These are phyloP conservation scores for Monilinia polystroma DNA, from an alignment of 2,329 filamentous ascomycete genomes.

Conservation along the genomic window DNA sequence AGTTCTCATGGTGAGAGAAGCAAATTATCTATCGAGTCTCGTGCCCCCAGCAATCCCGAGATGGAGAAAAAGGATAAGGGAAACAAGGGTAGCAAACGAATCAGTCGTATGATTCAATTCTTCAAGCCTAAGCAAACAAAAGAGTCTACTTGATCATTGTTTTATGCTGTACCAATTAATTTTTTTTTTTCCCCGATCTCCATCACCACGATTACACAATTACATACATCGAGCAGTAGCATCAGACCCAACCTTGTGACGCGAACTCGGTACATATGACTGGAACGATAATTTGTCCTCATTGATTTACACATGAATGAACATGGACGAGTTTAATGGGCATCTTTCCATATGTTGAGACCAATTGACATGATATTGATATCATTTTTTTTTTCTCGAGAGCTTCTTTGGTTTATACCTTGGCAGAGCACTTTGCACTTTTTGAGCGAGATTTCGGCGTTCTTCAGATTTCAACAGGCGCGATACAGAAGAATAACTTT, in stretches of 20 bases:
- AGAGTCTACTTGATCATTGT: constrained; percentile 15
- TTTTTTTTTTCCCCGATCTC: background rate
- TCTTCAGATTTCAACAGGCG: constrained; percentile 19
- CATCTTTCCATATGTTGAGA: constrained; percentile 29
- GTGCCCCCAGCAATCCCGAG: constrained; percentile 44
- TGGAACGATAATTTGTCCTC: constrained; percentile 23
- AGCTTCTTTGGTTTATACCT: constrained; percentile 23
- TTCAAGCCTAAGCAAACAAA: constrained; percentile 55
- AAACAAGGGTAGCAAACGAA: constrained; percentile 67
- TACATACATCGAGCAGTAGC: background rate
- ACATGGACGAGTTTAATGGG: constrained; percentile 36
- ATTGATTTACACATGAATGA: constrained; percentile 32
- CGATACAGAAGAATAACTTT: constrained; percentile 19
- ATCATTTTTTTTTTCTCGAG: constrained; percentile 30
- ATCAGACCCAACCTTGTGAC: constrained; percentile 8
- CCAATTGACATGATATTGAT: constrained; percentile 18
- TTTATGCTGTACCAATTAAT: constrained; percentile 3
- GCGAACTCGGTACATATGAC: constrained; percentile 20
- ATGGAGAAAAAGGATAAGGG: constrained; percentile 49
- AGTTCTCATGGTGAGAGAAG: constrained; percentile 72
- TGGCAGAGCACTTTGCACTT: constrained; percentile 27
- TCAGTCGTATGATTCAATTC: constrained; percentile 76
- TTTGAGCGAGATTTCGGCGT: constrained; percentile 34
- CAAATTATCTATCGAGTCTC: constrained; percentile 69
- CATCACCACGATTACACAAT: background rate